Evolutionary conservation across 2,329 filamentous ascomycete species (phyloP).

Genomic region (Scolecobasidium constrictum): DNA sequence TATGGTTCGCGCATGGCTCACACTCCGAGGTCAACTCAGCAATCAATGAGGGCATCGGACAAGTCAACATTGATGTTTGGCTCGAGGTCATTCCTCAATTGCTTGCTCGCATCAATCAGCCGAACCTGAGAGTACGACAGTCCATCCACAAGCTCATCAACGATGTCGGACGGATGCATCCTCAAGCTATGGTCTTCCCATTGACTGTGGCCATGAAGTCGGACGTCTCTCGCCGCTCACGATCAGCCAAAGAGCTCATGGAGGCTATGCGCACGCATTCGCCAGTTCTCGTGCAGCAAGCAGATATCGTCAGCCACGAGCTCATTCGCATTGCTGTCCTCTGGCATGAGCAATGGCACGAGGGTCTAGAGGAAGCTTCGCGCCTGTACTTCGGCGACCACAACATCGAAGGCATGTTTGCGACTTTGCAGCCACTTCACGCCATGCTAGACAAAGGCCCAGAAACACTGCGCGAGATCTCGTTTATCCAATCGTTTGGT

Average conservation of each 20-base stretch:
- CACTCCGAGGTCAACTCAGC: constrained; percentile 77
- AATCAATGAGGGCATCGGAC: constrained; percentile 81
- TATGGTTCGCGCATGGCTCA: constrained; percentile 94
- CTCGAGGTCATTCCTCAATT: constrained; percentile 95
- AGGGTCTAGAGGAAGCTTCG: constrained; percentile 92
- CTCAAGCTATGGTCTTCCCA: constrained; percentile 92
- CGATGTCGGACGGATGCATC: constrained; percentile 87
- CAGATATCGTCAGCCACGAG: constrained; percentile 89
- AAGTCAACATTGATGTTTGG: constrained; percentile 96
- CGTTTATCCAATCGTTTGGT: constrained; percentile 94
- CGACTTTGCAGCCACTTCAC: constrained; percentile 79
- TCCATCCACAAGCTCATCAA: constrained; percentile 86
- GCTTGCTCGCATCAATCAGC: constrained; percentile 94
- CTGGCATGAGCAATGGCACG: constrained; percentile 99
- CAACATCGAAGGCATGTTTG: constrained; percentile 96
- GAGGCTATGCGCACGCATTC: constrained; percentile 96
- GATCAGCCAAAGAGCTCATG: constrained; percentile 89
- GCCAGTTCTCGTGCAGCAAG: constrained; percentile 83
- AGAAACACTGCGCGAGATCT: constrained; percentile 89
- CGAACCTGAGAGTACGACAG: constrained; percentile 75
- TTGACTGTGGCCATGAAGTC: constrained; percentile 98
- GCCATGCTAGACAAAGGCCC: constrained; percentile 83
- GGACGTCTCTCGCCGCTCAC: constrained; percentile 69
- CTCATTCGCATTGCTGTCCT: constrained; percentile 92
- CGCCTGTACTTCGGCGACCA: constrained; percentile 94